phyloP scores from a whole-genome alignment of 768 basidiomycete species.

The Boletales sp. region DNA sequence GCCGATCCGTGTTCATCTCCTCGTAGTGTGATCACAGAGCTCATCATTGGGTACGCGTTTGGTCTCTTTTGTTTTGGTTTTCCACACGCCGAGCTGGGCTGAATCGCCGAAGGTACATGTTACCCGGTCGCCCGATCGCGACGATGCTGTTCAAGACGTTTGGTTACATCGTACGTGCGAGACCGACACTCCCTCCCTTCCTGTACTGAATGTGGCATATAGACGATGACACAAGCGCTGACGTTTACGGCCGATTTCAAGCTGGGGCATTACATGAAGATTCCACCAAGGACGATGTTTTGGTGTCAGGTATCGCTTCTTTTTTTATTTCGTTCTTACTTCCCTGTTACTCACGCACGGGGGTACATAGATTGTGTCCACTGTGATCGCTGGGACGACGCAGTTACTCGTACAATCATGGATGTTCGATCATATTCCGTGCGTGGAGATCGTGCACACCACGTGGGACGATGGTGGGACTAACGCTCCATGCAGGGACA shows the following conservation, averaged over 20 bases:
- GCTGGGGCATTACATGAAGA: conserved; percentile 62
- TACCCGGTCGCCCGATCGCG: conserved; percentile 75
- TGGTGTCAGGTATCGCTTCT: conserved; percentile 46
- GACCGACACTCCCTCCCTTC: not conserved
- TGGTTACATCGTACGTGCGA: conserved; percentile 55
- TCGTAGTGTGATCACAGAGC: conserved; percentile 65
- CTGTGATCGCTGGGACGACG: conserved; percentile 64
- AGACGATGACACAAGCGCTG: conserved; percentile 45
- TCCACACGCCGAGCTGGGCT: not conserved
- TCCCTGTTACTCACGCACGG: too few species aligned
- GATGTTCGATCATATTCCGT: conserved; percentile 64
- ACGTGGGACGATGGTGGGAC: not conserved
- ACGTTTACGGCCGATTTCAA: conserved; percentile 75
- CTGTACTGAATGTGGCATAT: not conserved
- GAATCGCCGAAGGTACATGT: conserved; percentile 42
- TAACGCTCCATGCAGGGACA: conserved; percentile 31
- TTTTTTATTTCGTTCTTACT: too few species aligned
- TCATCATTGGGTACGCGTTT: conserved; percentile 57
- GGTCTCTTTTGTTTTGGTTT: not conserved
- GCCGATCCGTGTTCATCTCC: not conserved
- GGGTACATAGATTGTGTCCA: conserved; percentile 49
- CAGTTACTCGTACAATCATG: conserved; percentile 75
- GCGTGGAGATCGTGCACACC: conserved; percentile 18
- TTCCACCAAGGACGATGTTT: conserved; percentile 75
- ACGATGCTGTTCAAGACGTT: conserved; percentile 88